A percentile compares a stretch with the other conserved stretches of the same genome.
These are phyloP conservation scores for Dissoconium aciculare DNA, from an alignment of 2,329 filamentous ascomycete species.

Conservation along the genomic window DNA sequence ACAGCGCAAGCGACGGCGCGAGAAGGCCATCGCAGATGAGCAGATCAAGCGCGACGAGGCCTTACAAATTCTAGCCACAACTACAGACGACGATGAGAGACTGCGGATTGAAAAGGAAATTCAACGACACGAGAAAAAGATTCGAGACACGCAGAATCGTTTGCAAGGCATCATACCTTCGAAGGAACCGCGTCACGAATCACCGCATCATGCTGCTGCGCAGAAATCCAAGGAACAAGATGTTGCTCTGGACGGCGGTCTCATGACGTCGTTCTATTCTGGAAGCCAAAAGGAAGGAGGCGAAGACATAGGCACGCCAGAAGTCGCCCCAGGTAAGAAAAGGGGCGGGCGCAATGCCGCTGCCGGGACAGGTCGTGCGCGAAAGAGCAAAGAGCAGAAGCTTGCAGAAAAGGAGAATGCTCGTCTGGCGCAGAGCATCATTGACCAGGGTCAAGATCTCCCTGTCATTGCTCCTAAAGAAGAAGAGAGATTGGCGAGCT, in stretches of 20 bases:
- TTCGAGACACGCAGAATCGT: constrained; percentile 74
- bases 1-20: constrained; percentile 88
- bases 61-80: constrained; percentile 59
- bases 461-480: constrained; percentile 46
- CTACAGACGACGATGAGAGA: constrained; percentile 68
- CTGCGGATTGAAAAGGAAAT: constrained; percentile 71
- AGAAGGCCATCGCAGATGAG: constrained; percentile 87
- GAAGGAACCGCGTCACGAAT: constrained; percentile 59
- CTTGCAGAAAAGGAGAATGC: constrained; percentile 59
- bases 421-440: constrained; percentile 70
- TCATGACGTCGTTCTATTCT: constrained; percentile 64
- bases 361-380: constrained; percentile 43
- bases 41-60: constrained; percentile 68
- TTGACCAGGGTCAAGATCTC: constrained; percentile 64
- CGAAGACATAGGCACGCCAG: constrained; percentile 18
- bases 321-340: constrained; percentile 25
- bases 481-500: constrained; percentile 35
- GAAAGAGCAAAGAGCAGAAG: constrained; percentile 72
- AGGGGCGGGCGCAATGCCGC: constrained; percentile 16
- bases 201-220: constrained; percentile 31
- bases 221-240: constrained; percentile 27
- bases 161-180: constrained; percentile 63
- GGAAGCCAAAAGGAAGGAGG: constrained; percentile 9
- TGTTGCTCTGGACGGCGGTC: constrained; percentile 71
- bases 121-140: constrained; percentile 83